A percentile compares a stretch with the other conserved stretches of the same genome.
Evolutionary conservation across 2,329 filamentous ascomycete genomes (phyloP).

Genomic region (Fusarium phyllophilum): DNA sequence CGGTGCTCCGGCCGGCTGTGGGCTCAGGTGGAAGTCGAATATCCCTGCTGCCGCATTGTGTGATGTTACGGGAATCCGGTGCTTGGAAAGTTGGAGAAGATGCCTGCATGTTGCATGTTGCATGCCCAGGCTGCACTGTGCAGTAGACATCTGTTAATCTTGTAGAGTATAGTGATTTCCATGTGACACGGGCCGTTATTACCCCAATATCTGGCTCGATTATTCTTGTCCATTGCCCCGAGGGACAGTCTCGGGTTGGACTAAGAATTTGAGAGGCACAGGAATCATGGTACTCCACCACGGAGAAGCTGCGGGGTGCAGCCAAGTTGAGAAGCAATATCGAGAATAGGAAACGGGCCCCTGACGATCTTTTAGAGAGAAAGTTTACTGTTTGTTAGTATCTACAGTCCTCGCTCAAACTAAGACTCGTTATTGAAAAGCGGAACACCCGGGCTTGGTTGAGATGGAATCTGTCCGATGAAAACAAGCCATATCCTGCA

Average conservation of each 20-base stretch:
- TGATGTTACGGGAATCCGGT: neutral
- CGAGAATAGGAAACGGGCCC: slow-evolving; percentile 4
- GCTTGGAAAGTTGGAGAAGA: slow-evolving; percentile 33
- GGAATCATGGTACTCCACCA: slow-evolving; percentile 21
- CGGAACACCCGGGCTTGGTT: neutral
- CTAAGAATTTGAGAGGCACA: slow-evolving; percentile 2
- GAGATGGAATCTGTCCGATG: slow-evolving; percentile 4
- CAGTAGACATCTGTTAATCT: no score
- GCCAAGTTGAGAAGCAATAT: slow-evolving; percentile 16
- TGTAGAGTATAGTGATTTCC: neutral
- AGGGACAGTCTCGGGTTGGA: slow-evolving; percentile 6
- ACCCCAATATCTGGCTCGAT: slow-evolving; percentile 6
- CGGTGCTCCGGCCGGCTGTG: slow-evolving; percentile 36
- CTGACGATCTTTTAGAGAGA: slow-evolving; percentile 24
- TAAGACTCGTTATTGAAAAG: neutral
- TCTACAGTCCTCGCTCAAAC: neutral
- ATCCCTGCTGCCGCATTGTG: slow-evolving; percentile 32
- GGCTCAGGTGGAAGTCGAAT: slow-evolving; percentile 26
- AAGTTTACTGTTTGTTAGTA: neutral
- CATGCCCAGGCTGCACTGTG: neutral
- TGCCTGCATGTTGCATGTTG: slow-evolving; percentile 28
- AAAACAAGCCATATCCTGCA: slow-evolving; percentile 13
- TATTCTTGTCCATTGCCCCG: slow-evolving; percentile 12
- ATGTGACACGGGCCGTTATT: slow-evolving; percentile 21
- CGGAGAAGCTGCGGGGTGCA: slow-evolving; percentile 39